Evolutionary conservation across 2,329 filamentous ascomycete species (phyloP).

Genomic region (Pestalotiopsis fici): DNA sequence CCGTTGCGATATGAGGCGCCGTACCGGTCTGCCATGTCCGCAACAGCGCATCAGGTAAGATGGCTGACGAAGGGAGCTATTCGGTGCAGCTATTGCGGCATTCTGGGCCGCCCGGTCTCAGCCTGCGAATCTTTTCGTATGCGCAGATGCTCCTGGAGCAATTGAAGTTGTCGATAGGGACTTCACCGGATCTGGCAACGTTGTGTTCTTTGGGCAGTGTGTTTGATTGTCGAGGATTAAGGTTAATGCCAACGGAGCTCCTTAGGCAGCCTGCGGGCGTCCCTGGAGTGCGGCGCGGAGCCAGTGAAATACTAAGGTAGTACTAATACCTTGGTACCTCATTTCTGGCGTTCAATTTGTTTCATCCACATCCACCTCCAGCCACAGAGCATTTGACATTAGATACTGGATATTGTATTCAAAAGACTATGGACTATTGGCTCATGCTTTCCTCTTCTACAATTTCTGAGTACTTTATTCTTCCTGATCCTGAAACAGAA

Average conservation of each 20-base stretch:
- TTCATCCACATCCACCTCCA: no score
- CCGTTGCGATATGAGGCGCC: constrained; percentile 47
- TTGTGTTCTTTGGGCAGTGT: not conserved
- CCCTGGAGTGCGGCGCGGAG: not conserved
- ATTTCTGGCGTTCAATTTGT: not conserved
- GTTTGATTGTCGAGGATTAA: not conserved
- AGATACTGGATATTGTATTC: no score
- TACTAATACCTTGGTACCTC: no score
- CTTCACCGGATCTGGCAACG: not conserved
- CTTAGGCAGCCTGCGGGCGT: not conserved
- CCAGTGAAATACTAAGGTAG: not conserved
- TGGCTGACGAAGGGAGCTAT: not conserved
- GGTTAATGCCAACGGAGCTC: constrained; percentile 4
- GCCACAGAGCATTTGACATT: not conserved
- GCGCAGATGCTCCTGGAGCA: not conserved
- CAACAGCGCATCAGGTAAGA: not conserved
- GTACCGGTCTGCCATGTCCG: constrained; percentile 53
- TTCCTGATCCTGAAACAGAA: no score
- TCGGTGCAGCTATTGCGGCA: not conserved
- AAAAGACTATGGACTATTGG: no score
- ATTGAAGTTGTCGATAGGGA: not conserved
- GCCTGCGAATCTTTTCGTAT: not conserved
- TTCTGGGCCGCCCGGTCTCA: not conserved
- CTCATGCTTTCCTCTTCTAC: no score
- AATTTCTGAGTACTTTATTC: no score